Evolutionary conservation across 768 basidiomycete species (phyloP), one percentile per base, ranked within the genome.

Genomic region (Lactarius hatsudake): DNA sequence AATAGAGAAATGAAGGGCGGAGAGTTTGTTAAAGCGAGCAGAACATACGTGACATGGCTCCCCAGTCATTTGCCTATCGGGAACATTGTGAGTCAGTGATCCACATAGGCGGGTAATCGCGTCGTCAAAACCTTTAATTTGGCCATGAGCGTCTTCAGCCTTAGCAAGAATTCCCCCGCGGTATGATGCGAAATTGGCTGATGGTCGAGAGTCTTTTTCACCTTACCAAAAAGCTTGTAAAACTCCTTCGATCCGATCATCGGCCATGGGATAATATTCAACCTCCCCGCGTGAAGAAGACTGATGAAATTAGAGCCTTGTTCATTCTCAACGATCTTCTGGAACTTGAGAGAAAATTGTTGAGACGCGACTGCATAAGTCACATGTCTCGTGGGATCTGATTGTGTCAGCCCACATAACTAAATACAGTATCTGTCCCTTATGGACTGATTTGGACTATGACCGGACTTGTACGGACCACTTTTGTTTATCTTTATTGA

Each of bases 231-330:
- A 26, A 86, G 72, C 5, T 74, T 77, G 69, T 88, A 88, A 72
- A 88, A 88, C 26, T 85, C 81, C 42, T 75, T 79, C 0, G 86
- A 87, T 67, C 85, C 84, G 32, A 88, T 87, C 45, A 88, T 84
- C 0, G 86, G 86, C 87, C 87, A 88, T 1, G 87, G 87, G 23
- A 87, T 80, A 10, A 88, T 87, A 40, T 79, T 79, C 9, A 88
- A 71, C 59, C 79, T 79, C 0, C 86, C 86, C 0, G 79, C 79
- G 62, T 88, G 87, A 5, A 88, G 79, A 2, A 79, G 82, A 34
- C 84, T 82, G 62, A 88, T 87, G 71, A 88, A 88, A 67, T 88
- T 88, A 0, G 82, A 77, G 38, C 80, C 85, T 72, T 86, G 86
- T 64, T 88, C 85, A 8, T 85, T 80, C 62, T 84, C 80, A 9